Percentiles rank a stretch among this genome's conserved stretches.
phyloP scores from a whole-genome alignment of 225 moss, liverwort and hornwort genomes.

The Marchantia paleacea region DNA sequence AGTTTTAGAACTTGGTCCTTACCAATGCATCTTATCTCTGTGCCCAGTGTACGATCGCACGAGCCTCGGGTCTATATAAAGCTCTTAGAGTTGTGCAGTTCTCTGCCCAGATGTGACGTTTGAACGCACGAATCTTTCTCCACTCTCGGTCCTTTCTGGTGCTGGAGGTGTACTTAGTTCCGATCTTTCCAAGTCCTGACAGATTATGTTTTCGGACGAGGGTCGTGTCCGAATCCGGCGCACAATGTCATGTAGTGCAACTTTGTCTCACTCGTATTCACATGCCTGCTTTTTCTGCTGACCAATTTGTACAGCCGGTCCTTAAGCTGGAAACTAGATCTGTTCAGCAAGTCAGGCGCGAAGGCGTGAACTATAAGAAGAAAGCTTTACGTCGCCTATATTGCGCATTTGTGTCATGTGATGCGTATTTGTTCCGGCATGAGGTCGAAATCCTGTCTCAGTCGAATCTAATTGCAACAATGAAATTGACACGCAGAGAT shows the following conservation, averaged over 20 bases:
- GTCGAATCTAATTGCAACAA: constrained; percentile 19
- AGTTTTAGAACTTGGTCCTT: neutral
- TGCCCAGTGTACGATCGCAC: neutral
- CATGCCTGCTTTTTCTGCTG: neutral
- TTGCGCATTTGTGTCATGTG: neutral
- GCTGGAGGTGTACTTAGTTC: neutral
- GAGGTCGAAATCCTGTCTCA: neutral
- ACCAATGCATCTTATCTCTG: neutral
- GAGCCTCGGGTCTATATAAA: neutral
- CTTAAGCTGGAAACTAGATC: neutral
- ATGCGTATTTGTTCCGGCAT: neutral
- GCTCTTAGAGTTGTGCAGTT: neutral
- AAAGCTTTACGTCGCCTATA: neutral
- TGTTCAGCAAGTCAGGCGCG: neutral
- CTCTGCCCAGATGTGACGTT: neutral
- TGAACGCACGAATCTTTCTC: neutral
- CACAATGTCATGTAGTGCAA: neutral
- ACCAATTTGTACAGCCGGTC: neutral
- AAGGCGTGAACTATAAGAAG: neutral
- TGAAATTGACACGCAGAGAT: constrained; percentile 46
- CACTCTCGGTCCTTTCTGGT: neutral
- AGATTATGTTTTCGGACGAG: neutral
- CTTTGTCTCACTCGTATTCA: neutral
- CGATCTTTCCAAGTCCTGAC: neutral
- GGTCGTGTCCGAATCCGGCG: neutral